These are phyloP conservation scores for Nematocida displodere DNA, from an alignment of 371 early-diverging fungal genomes.

Conservation along the genomic window DNA sequence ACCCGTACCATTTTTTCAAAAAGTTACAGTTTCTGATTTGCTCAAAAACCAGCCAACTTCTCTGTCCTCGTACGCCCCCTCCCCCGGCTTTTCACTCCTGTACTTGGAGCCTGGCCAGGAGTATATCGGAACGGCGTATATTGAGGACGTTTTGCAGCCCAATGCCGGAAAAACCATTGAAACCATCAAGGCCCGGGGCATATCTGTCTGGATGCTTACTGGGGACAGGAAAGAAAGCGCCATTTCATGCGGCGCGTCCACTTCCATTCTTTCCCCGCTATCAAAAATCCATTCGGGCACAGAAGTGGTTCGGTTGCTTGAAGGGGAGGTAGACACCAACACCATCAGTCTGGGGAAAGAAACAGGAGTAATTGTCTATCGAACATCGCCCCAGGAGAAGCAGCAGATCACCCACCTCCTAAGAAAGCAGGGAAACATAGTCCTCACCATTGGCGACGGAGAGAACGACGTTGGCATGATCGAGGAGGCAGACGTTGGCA, in stretches of 20 bases:
- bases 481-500: slow-evolving; percentile 88
- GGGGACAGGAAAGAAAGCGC: slow-evolving; percentile 98
- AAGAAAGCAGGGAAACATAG: slow-evolving; percentile 70
- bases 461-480: slow-evolving; percentile 99
- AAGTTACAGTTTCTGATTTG: slow-evolving; percentile 53
- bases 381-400: slow-evolving; percentile 78
- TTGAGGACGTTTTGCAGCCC: slow-evolving; percentile 92
- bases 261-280: slow-evolving; percentile 40
- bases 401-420: slow-evolving; percentile 81
- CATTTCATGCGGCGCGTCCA: slow-evolving; percentile 68
- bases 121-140: slow-evolving; percentile 77
- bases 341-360: background rate
- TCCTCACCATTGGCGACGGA: slow-evolving; percentile 91
- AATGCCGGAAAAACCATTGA: slow-evolving; percentile 83
- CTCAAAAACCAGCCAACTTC: background rate
- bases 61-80: background rate
- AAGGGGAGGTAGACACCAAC: background rate
- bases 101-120: background rate
- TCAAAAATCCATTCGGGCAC: slow-evolving; percentile 14
- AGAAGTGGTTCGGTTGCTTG: slow-evolving; percentile 13
- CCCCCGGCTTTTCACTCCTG: background rate
- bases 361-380: slow-evolving; percentile 67
- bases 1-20: slow-evolving; percentile 66
- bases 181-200: slow-evolving; percentile 75
- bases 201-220: slow-evolving; percentile 94